Evolutionary conservation across 2,329 filamentous ascomycete genomes (phyloP), one percentile per base, ranked within the genome.

Genomic region (Phyllosticta citribraziliensis): DNA sequence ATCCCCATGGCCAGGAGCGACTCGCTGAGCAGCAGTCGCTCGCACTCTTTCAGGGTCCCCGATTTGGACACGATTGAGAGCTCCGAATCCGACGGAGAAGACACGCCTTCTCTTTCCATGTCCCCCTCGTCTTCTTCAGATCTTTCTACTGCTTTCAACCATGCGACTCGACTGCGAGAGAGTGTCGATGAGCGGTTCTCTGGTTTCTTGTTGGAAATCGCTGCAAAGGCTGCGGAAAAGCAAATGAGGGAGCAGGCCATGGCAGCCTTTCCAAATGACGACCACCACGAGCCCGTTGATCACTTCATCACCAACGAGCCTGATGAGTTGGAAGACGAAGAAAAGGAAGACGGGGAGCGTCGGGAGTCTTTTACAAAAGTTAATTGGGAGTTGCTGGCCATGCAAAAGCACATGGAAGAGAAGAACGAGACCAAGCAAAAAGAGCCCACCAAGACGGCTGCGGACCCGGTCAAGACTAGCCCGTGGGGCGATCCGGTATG

Each of bases 221-320:
- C 91, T 52, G 89, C 89, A 57, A 87, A 86, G 69, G 87, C 91
- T 69, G 89, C 88, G 9, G 87, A 94, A 71, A 85, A 86, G 69
- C 88, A 93, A 71, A 79, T 97, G 65, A 85, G 88, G 64, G 89
- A 96, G 67, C 80, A 84, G 69, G 88, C 87, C 55, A 80, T 91
- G 70, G 86, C 86, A 50, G 89, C 88, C 1, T 92, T 91, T 69
- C 88, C 88, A 68, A 88, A 87, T 68, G 82, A 83, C 11, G 81
- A 87, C 51, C 82, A 84, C 64, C 84, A 88, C 67, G 86, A 87
- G 64, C 86, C 84, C 52, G 85, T 89, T 8, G 82, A 87, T 66
- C 88, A 91, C 69, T 91, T 88, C 70, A 84, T 87, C 63, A 80
- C 85, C 62, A 83, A 85, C 66, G 84, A 85, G 61, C 84, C 82